phyloP scores from a whole-genome alignment of 768 basidiomycete genomes.

The Podaxis sp. region DNA sequence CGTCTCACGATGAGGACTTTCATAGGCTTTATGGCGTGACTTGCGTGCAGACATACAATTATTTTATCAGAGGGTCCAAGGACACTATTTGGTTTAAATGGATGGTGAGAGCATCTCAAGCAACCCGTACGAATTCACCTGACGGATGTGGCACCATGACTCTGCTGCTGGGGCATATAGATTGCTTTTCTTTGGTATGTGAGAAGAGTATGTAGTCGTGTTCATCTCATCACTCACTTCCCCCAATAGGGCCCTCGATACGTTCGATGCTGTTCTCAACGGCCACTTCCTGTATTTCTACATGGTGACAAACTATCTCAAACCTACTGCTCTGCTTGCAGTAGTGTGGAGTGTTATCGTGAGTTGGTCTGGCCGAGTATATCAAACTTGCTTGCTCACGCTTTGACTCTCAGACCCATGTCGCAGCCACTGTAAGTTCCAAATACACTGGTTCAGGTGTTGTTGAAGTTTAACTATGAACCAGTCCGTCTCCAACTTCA shows the following conservation, averaged over 20 bases:
- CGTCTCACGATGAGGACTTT: background rate
- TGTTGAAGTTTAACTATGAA: background rate
- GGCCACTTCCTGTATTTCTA: constrained; percentile 57
- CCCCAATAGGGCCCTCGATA: constrained; percentile 44
- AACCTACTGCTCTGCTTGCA: constrained; percentile 34
- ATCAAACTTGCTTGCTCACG: background rate
- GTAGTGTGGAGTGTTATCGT: constrained; percentile 56
- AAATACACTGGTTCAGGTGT: background rate
- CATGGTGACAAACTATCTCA: constrained; percentile 50
- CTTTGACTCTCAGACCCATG: constrained; percentile 38
- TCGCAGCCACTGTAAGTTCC: constrained; percentile 43
- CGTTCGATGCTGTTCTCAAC: constrained; percentile 49
- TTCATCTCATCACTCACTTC: background rate
- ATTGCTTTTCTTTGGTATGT: constrained; percentile 32
- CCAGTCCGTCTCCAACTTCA: constrained; percentile 45
- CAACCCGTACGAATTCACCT: background rate
- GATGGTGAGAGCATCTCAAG: constrained; percentile 25
- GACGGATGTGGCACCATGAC: background rate
- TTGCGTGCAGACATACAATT: constrained; percentile 49
- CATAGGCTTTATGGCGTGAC: constrained; percentile 57
- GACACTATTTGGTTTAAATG: constrained; percentile 31
- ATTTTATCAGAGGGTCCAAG: constrained; percentile 34
- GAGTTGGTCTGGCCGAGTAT: constrained; percentile 16
- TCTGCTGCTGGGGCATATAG: constrained; percentile 13
- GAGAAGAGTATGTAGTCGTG: background rate